Evolutionary conservation across 352 stramenopile genomes (phyloP), one percentile per base, ranked within the genome.

Genomic region (Pythium plurisporium): DNA sequence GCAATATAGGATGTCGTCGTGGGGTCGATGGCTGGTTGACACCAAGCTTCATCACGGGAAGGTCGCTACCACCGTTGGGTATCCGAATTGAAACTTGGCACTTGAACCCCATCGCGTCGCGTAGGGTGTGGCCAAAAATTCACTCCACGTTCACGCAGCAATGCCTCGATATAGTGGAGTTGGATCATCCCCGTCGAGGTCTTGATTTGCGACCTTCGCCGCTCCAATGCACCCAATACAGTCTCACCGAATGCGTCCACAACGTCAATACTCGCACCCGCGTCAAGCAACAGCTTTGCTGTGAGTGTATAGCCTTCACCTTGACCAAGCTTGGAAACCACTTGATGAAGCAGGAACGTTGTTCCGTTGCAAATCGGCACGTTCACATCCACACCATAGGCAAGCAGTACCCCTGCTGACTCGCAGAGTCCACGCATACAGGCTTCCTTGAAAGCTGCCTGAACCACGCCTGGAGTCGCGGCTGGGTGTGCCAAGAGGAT

Each of bases 291-390:
- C n/a, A 54, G 25, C 26, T 45, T 38, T 3, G 53, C 53, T 9
- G 49, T 55, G 12, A 30, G 34, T 9, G 27, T 5, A 29, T 49
- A 49, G 19, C 25, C 23, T 2, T 20, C 31, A 8, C 51, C 40
- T 12, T 45, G 26, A 2, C 50, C 50, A 0, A 58, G 10, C 25
- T 33, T 41, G 23, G 38, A 36, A 0, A 58, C 38, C n/a, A 58
- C 50, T 33, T 50, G 50, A 23, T 58, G 50, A 7, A 58, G 50
- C 26, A 58, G 33, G 20, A 42, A 58, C 2, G 50, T 58, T 20
- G 38, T 49, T 7, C 41, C 41, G 29, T 11, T 37, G 20, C 19
- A 37, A 10, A 44, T 27, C 3, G n/a, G 5, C 6, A 27, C 20
- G 20, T 59, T 22, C 29, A 59, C 40, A 17, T 59, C 52, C 2